phyloP scores from a whole-genome alignment of 2,329 filamentous ascomycete genomes.

The Ophiognomonia clavigignenti-juglandacearum region DNA sequence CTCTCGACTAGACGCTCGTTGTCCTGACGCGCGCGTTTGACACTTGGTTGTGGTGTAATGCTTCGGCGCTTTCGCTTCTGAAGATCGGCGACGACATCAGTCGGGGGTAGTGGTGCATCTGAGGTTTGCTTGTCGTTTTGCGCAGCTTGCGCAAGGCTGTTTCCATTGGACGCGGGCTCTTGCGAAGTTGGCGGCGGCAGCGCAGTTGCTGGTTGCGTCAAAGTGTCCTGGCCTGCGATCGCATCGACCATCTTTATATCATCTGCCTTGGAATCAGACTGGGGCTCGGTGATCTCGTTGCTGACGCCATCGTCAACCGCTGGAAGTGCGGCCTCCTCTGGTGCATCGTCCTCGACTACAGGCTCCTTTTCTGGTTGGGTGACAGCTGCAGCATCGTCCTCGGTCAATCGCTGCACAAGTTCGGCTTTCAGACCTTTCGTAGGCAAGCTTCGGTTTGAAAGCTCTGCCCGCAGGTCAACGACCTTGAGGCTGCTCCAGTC shows the following conservation, averaged over 20 bases:
- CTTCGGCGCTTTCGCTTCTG: slow-evolving; percentile 66
- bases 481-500: slow-evolving; percentile 64
- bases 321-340: slow-evolving; percentile 7
- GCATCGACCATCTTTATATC: neutral
- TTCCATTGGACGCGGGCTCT: neutral
- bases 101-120: slow-evolving; percentile 15
- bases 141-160: neutral
- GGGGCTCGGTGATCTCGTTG: slow-evolving; percentile 13
- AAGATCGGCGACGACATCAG: slow-evolving; percentile 24
- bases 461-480: slow-evolving; percentile 67
- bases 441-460: slow-evolving; percentile 66
- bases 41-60: slow-evolving; percentile 52
- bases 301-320: slow-evolving; percentile 15
- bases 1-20: slow-evolving; percentile 13
- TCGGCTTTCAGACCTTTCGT: slow-evolving; percentile 68
- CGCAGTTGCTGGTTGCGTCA: neutral
- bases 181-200: slow-evolving; percentile 23
- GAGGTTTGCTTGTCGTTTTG: neutral
- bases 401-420: slow-evolving; percentile 58
- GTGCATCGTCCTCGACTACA: slow-evolving; percentile 16
- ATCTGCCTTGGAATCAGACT: neutral
- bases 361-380: slow-evolving; percentile 14
- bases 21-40: slow-evolving; percentile 46
- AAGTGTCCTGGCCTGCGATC: slow-evolving; percentile 3
- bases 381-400: slow-evolving; percentile 17